Evolutionary conservation across 129 eudicot species (phyloP).

Genomic region (Gnaphalium uliginosum): DNA sequence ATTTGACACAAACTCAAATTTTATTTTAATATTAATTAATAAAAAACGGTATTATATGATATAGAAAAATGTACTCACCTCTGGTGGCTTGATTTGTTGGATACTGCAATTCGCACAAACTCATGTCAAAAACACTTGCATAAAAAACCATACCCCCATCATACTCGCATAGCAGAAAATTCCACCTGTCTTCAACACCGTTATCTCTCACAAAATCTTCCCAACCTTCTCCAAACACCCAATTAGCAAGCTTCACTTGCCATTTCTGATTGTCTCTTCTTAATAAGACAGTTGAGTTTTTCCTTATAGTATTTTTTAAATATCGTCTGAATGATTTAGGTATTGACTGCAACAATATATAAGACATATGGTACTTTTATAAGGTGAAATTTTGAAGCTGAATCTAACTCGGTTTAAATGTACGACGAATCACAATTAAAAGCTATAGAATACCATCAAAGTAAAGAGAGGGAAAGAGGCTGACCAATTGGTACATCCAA

Average conservation of each 20-base stretch:
- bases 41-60: too few species aligned
- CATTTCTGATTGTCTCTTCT: conserved; percentile 22
- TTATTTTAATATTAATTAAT: too few species aligned
- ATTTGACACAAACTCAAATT: too few species aligned
- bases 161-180: conserved; percentile 32
- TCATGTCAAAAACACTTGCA: conserved; percentile 28
- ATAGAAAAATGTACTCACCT: too few species aligned
- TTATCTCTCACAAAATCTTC: conserved; percentile 25
- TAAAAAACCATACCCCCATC: conserved; percentile 25
- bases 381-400: background rate
- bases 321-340: conserved; percentile 17
- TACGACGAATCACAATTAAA: too few species aligned
- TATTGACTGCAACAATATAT: conserved; percentile 22
- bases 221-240: conserved; percentile 40
- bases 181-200: conserved; percentile 25
- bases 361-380: conserved; percentile 11
- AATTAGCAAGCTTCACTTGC: conserved; percentile 25
- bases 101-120: conserved; percentile 25
- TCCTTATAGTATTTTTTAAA: background rate
- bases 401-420: background rate
- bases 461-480: background rate
- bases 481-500: background rate
- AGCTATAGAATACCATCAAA: too few species aligned
- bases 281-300: conserved; percentile 1
- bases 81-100: background rate